These are phyloP conservation scores for Margaritispora aquatica DNA, from an alignment of 495 filamentous ascomycete genomes.

Conservation along the genomic window DNA sequence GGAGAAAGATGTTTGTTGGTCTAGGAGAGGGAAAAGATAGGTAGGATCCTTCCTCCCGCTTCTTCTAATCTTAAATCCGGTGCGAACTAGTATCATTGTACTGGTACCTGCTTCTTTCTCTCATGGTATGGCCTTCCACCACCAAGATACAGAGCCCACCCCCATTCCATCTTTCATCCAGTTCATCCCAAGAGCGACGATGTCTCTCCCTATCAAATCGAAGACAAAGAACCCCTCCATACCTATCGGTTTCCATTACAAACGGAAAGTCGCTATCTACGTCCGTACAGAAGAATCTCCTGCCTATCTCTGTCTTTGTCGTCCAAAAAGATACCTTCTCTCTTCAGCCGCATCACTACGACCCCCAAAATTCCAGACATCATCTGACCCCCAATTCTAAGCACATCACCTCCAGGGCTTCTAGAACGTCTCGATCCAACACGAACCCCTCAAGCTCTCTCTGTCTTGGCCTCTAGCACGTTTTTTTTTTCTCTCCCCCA, in stretches of 20 bases:
- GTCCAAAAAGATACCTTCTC: background rate
- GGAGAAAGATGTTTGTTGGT: background rate
- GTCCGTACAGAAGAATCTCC: background rate
- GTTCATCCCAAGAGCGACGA: background rate
- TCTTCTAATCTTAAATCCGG: background rate
- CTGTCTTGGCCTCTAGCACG: too few relatives aligned
- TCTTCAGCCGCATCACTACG: background rate
- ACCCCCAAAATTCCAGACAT: too few relatives aligned
- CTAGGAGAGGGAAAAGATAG: background rate
- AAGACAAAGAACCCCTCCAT: background rate
- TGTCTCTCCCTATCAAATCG: background rate
- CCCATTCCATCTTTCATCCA: background rate
- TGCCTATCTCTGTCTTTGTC: background rate
- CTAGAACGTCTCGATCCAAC: conserved; percentile 11
- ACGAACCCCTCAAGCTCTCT: background rate
- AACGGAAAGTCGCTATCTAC: background rate
- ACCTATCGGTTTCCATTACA: background rate
- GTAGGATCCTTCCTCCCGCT: background rate
- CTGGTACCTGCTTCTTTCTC: background rate
- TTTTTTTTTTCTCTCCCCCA: background rate
- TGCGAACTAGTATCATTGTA: background rate
- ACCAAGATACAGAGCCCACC: background rate
- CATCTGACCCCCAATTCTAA: background rate
- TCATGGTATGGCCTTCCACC: too few relatives aligned
- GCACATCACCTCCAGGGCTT: conserved; percentile 7